Base-by-base conservation (phyloP, 768 basidiomycete species). In the Rhizopogon sp. region DNA sequence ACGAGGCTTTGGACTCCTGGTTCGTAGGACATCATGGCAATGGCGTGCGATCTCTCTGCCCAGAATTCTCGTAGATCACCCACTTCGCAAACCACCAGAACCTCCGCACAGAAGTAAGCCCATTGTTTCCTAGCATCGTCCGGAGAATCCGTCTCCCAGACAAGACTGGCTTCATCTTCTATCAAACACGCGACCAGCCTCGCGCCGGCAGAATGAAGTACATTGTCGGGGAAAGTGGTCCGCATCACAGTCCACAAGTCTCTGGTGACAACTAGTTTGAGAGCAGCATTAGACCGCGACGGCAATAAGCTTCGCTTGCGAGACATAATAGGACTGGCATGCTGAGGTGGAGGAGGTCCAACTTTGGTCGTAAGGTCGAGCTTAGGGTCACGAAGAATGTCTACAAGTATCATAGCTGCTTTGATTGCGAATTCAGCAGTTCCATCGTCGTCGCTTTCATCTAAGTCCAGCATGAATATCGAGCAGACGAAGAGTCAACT, bases 21-120 rank as follows among this genome's bases (percentile, higher is more conserved):
- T 5, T 70, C 74, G 68, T 75, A 79, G 35, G 60, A 31, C 69
- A 60, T 59, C 20, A 49, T 40, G 6, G 57, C 54, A 57, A 57
- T 52, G 22, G 67, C 69, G 60, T 54, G 53, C 17, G 60, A 55
- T 39, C 62, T 56, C 46, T 54, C 59, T 39, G 50, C 43, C 84
- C 85, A 87, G 64, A 89, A 88, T 29, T 65, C 72, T 50, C 73
- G 69, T 56, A 85, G 58, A n/a, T 72, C 68, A 6, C 77, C 72
- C 3, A 67, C 59, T 47, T 82, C 80, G 55, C 79, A 81, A 17
- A 76, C 66, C 8, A 74, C 67, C 31, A 81, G 56, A 6, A 78
- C 74, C 50, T 87, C 84, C 9, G 82, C 76, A 55, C 83, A 85
- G 0, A 90, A 65, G 14, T 63, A 69, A 2, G 81, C 77, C 89